phyloP scores from a whole-genome alignment of 2,329 filamentous ascomycete species.

The Neofusicoccum cordaticola region DNA sequence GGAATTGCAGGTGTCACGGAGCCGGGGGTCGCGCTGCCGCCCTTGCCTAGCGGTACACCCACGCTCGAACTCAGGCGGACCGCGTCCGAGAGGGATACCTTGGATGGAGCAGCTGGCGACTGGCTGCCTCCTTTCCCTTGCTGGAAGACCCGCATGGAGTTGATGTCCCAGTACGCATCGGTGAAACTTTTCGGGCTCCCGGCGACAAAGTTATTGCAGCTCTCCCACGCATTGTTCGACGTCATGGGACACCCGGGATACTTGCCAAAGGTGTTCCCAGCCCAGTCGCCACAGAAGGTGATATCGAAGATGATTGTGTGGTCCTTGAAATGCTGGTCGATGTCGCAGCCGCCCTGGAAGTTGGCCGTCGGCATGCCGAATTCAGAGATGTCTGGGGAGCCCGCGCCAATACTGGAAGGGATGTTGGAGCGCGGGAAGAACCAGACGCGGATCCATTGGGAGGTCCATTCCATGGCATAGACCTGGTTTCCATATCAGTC shows the following conservation, averaged over 20 bases:
- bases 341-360: constrained; percentile 49
- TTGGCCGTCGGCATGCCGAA: constrained; percentile 65
- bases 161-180: constrained; percentile 41
- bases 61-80: neutral
- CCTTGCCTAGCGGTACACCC: constrained; percentile 2
- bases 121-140: neutral
- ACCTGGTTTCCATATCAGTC: constrained; percentile 27
- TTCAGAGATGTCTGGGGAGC: constrained; percentile 56
- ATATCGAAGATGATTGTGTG: constrained; percentile 50
- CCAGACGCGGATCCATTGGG: constrained; percentile 25
- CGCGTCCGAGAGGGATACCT: neutral
- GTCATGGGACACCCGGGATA: constrained; percentile 51
- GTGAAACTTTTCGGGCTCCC: constrained; percentile 23
- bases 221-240: constrained; percentile 22
- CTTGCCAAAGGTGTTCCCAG: constrained; percentile 61
- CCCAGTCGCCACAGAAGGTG: constrained; percentile 85
- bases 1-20: neutral
- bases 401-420: constrained; percentile 43
- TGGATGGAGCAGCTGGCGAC: neutral
- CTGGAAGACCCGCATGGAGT: constrained; percentile 41
- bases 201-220: constrained; percentile 25
- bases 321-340: constrained; percentile 36
- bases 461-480: constrained; percentile 28
- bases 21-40: neutral
- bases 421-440: constrained; percentile 26